Evolutionary conservation across 805 yeast species (phyloP), one percentile per base, ranked within the genome.

Genomic region (Komagataella ulmi): DNA sequence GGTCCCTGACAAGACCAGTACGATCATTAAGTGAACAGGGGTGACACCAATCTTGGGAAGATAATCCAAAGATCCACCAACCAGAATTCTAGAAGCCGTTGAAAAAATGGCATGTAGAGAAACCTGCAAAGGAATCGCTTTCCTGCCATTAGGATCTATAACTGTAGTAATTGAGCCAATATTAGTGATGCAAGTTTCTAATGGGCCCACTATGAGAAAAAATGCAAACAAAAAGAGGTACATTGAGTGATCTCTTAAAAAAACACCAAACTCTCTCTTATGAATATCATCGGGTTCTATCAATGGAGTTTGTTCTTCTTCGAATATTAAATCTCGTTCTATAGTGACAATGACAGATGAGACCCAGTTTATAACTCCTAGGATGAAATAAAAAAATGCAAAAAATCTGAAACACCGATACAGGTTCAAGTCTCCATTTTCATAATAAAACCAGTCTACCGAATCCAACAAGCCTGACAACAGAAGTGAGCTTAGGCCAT

Each of bases 141-240:
- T 19, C 10, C 53, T 48, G 1, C 50, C 17, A 10, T 36, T 21
- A 0, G 24, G 18, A 21, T 68, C 65, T 3, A 71, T 63, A 44
- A 76, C 65, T 45, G 68, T 65, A n/a, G 83, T 67, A 10, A 90
- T 69, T 6, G 89, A 54, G 1, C 91, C 93, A 74, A 90, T 75
- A 61, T 89, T 87, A 52, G 88, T 85, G 55, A 87, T 79, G 64
- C 79, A 88, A 73, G 88, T 80, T 59, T 90, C 98, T 52, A 87
- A 69, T 0, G 96, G 91, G 0, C 98, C 98, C 24, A 87, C 66
- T 40, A 82, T 74, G 48, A 88, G 65, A 24, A 89, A 70, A 51
- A 89, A 73, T 8, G 88, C 75, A 2, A 75, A 54, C 23, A 85
- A 70, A n/a, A 88, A 65, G 1, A 83, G 54, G 72, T 87, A 82